Evolutionary conservation across 2,329 filamentous ascomycete genomes (phyloP).

Genomic region (Blastomyces percursus): DNA sequence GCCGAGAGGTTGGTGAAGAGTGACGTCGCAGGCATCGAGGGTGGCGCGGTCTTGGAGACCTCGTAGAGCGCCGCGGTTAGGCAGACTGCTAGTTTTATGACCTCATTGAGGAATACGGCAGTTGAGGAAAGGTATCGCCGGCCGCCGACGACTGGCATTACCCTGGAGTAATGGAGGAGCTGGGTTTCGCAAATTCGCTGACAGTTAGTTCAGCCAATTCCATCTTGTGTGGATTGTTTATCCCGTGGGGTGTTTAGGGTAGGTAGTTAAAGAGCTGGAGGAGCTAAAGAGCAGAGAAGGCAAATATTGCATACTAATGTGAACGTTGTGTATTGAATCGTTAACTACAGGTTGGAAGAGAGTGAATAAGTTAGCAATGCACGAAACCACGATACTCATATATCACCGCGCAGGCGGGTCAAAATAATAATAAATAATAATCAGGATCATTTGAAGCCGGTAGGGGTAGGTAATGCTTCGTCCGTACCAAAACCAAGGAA

Average conservation of each 20-base stretch:
- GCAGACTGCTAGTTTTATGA: slow-evolving; percentile 79
- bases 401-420: background rate
- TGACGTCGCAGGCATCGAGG: slow-evolving; percentile 67
- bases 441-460: background rate
- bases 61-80: slow-evolving; percentile 82
- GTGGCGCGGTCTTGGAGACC: slow-evolving; percentile 63
- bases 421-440: background rate
- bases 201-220: background rate
- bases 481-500: slow-evolving; percentile 32
- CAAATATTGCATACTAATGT: slow-evolving; percentile 29
- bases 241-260: background rate
- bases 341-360: slow-evolving; percentile 24
- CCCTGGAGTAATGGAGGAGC: slow-evolving; percentile 89
- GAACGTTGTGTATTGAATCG: slow-evolving; percentile 35
- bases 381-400: background rate
- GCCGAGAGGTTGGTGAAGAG: slow-evolving; percentile 70
- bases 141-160: slow-evolving; percentile 75
- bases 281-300: background rate
- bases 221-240: background rate
- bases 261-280: background rate
- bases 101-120: slow-evolving; percentile 84
- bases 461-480: background rate
- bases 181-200: slow-evolving; percentile 27
- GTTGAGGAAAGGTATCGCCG: slow-evolving; percentile 90
- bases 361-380: slow-evolving; percentile 7